phyloP scores from a whole-genome alignment of 345 rosid genomes.

The Camelina neglecta region DNA sequence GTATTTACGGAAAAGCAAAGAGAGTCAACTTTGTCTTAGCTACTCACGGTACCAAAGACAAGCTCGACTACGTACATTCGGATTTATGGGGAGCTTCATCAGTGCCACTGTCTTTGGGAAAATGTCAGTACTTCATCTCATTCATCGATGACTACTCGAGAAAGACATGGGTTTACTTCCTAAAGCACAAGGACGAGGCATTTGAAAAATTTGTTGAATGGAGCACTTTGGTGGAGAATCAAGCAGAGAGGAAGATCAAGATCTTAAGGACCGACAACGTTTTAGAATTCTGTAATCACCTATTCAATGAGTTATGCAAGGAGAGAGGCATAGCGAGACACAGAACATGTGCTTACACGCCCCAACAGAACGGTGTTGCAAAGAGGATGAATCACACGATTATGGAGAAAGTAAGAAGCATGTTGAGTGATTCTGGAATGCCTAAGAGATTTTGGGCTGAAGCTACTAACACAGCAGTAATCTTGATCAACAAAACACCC shows the following conservation, averaged over 20 bases:
- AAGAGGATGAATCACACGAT: neutral
- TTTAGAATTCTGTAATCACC: neutral
- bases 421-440: neutral
- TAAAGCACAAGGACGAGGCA: neutral
- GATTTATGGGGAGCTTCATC: neutral
- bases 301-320: neutral
- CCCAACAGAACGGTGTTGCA: neutral
- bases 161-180: neutral
- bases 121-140: neutral
- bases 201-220: neutral
- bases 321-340: neutral
- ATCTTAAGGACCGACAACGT: neutral
- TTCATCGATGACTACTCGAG: neutral
- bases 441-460: neutral
- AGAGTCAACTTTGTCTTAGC: neutral
- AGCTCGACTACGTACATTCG: neutral
- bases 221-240: neutral
- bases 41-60: neutral
- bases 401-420: neutral
- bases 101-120: neutral
- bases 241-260: neutral
- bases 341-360: neutral
- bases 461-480: neutral
- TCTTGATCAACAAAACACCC: neutral
- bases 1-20: neutral